These are phyloP conservation scores for Austroboletus niveus DNA, from an alignment of 1,284 basidiomycete species.

Conservation along the genomic window DNA sequence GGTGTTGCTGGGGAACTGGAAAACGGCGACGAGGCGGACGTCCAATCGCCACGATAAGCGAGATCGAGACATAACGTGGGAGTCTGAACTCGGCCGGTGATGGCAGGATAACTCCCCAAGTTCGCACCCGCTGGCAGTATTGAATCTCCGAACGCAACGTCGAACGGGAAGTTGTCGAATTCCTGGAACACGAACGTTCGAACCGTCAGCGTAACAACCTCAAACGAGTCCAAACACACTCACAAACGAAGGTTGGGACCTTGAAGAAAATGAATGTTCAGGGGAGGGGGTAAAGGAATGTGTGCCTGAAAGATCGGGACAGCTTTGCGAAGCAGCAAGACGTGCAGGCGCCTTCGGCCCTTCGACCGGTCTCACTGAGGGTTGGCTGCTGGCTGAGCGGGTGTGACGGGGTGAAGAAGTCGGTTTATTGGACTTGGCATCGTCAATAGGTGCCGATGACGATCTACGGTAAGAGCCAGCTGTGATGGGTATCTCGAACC, in stretches of 20 bases:
- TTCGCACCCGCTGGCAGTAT: conserved; percentile 19
- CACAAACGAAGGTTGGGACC: conserved; percentile 48
- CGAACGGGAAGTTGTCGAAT: conserved; percentile 26
- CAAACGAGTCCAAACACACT: conserved; percentile 27
- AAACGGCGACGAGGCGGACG: conserved; percentile 31
- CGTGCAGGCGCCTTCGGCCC: conserved; percentile 4
- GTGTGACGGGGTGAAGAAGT: conserved; percentile 10
- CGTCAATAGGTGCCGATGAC: conserved; percentile 43
- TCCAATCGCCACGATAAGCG: conserved; percentile 26
- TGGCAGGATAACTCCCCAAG: conserved; percentile 24
- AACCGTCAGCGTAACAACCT: conserved; percentile 6
- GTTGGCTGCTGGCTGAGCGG: conserved; percentile 30
- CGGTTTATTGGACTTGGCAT: conserved; percentile 12
- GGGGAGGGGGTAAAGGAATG: conserved; percentile 28
- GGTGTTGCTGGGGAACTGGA: conserved; percentile 31
- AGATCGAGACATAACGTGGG: conserved; percentile 30
- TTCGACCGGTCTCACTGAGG: conserved; percentile 6
- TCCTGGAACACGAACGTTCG: conserved; percentile 15
- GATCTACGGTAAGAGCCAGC: conserved; percentile 55
- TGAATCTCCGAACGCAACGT: conserved; percentile 29
- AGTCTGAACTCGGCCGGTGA: conserved; percentile 22
- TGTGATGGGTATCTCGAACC: conserved; percentile 72
- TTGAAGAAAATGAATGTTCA: conserved; percentile 34
- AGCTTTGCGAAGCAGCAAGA: conserved; percentile 24
- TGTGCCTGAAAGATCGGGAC: conserved; percentile 26